Conservation (phyloP, 2,329 filamentous ascomycete species). For the Orbilia javanica region DNA sequence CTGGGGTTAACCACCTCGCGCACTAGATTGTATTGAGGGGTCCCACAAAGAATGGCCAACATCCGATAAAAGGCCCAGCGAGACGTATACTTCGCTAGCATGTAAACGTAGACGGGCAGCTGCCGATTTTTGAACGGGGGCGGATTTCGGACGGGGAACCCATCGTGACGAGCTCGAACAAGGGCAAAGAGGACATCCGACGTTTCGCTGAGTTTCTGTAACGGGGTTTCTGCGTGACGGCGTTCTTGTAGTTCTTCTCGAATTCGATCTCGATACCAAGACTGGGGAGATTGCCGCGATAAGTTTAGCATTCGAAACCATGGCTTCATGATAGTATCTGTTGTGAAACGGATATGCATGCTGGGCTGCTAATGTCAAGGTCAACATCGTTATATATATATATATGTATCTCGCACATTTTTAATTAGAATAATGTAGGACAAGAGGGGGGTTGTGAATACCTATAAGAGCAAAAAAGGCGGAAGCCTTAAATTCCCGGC, state of each 20-base stretch:
- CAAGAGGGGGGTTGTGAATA: too few species aligned
- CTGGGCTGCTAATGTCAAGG: too few species aligned
- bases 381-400: too few species aligned
- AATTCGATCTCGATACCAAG: conserved; percentile 65
- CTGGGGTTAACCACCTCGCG: conserved; percentile 68
- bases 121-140: conserved; percentile 61
- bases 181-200: conserved; percentile 67
- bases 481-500: too few species aligned
- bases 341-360: too few species aligned
- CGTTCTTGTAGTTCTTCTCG: conserved; percentile 64
- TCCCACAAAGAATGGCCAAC: conserved; percentile 64
- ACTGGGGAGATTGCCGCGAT: conserved; percentile 63
- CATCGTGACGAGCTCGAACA: conserved; percentile 66
- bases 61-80: conserved; percentile 66
- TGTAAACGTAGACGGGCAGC: conserved; percentile 65
- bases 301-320: conserved; percentile 63
- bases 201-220: conserved; percentile 66
- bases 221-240: conserved; percentile 62
- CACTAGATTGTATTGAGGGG: conserved; percentile 60
- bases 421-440: too few species aligned
- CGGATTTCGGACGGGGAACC: conserved; percentile 62
- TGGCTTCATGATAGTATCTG: conserved; percentile 25
- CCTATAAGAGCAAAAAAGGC: too few species aligned
- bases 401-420: too few species aligned
- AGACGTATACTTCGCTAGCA: conserved; percentile 67